Evolutionary conservation across 2,329 filamentous ascomycete genomes (phyloP), one percentile per base, ranked within the genome.

Genomic region (Aquanectria penicillioides): DNA sequence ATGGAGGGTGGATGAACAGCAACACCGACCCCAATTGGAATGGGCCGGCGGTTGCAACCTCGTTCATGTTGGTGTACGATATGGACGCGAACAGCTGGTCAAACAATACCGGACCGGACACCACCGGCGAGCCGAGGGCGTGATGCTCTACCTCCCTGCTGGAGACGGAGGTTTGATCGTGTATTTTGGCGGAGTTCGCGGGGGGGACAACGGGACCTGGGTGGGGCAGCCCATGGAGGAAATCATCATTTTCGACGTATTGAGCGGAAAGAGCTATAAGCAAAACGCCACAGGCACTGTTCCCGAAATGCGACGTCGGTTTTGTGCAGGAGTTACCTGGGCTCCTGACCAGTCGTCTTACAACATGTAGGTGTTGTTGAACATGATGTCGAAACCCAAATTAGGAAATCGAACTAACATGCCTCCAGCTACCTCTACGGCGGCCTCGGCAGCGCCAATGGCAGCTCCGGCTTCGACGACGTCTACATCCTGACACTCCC

Each of bases 241-340:
- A 17, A 84, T 89, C 29, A 79, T 85, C 55, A 69, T 90, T 3
- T 89, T 86, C 62, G 86, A 90, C 64, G 80, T 89, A 22, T 74
- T 80, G 9, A 85, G 81, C 34, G 80, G 78, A 2, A 83, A 82
- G 67, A 88, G 85, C 83, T 88, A 88, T 59, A 77, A 70, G 4
- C 86, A 89, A 64, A 82, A 75, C 7, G 83, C 86, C 2, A 78
- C 77, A 0, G 86, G 86, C 0, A 66, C 78, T 25, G 69, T 85
- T 3, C 86, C 86, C 2, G 73, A 73, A 15, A 73, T 79, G 64
- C 77, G 87, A 18, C 77, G 84, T 34, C 79, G 82, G 22, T 89
- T 89, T 67, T 89, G 86, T 68, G 85, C 85, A 3, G 87, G 85
- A 40, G 84, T 78, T 15, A 82, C 83, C 1, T 88, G 86, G 84